Base-by-base conservation (phyloP, 192 early-diverging fungal genomes). In the Backusella macrospora region DNA sequence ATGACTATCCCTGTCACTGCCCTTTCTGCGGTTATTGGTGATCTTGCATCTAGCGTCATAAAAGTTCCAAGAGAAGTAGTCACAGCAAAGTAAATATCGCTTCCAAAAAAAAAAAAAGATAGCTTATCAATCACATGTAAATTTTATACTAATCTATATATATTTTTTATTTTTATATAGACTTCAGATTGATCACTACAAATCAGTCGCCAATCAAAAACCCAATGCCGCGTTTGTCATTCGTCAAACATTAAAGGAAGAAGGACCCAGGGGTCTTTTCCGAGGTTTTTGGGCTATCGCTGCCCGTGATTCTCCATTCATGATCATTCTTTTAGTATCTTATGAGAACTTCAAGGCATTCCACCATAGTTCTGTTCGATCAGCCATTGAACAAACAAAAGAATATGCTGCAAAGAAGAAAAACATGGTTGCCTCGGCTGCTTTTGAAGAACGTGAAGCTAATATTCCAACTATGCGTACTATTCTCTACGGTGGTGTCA, bases 61-160 rank as follows among this genome's bases (percentile, higher is more conserved):
- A 93, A 93, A 76, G 92, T 93, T 0, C 92, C 92, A 16, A 84
- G 92, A 9, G 92, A 93, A 70, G 90, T 93, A 16, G 79, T 93
- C 26, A 93, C 92, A 12, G 85, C 92, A 23, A 82, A 77, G 68
- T 79, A 72, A 68, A 70, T 68, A 43, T 45, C 39, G 39, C 12
- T 44, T 5, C 15, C 15, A 6, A 21, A 44, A 45, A 74, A 74
- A 55, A 64, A 23, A 73, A 62, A 34, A 45, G 6, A 49, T 16
- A 55, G 49, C 21, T 55, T 49, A 18, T 49, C 47, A 6, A 4
- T 9, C 42, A 49, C 7, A 18, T n/a, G n/a, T n/a, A n/a, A n/a
- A n/a, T n/a, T n/a, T n/a, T n/a, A n/a, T 48, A 52, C 39, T 44
- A 21, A 14, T 67, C 52, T 70, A 1, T 55, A 48, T 46, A 34